Conservation (phyloP, 2,329 filamentous ascomycete species). For the Parastagonospora avenae region DNA sequence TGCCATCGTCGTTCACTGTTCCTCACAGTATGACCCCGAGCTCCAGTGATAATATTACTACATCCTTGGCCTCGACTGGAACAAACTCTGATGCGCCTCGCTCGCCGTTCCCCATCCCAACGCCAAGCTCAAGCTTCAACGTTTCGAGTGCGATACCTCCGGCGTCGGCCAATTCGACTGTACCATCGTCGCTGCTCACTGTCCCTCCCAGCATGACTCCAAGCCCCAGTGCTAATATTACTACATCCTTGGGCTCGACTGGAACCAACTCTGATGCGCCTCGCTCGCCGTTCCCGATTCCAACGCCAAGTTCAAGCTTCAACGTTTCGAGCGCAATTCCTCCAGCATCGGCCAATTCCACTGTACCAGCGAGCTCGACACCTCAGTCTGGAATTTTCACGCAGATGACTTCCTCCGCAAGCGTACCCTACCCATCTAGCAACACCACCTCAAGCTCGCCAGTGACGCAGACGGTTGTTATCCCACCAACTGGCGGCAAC, state of each 20-base stretch:
- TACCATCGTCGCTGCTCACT: background rate
- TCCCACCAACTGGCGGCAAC: slow-evolving; percentile 1
- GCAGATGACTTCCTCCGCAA: background rate
- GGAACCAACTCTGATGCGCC: background rate
- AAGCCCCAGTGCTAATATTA: background rate
- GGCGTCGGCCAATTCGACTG: background rate
- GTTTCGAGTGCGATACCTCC: background rate
- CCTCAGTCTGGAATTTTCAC: slow-evolving; percentile 1
- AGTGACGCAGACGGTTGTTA: background rate
- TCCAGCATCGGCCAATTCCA: background rate
- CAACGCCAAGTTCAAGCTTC: background rate
- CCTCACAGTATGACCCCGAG: background rate
- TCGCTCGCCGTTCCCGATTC: background rate
- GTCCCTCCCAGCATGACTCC: background rate
- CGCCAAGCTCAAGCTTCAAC: background rate
- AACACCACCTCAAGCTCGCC: slow-evolving; percentile 5
- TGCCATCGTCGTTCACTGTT: background rate
- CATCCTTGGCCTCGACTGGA: background rate
- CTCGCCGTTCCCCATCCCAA: background rate
- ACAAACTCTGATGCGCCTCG: background rate
- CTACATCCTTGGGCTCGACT: background rate
- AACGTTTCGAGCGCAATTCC: background rate
- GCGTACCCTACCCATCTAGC: background rate
- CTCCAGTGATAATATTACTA: slow-evolving; percentile 1
- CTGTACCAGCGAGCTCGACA: background rate